Conservation (phyloP, 495 filamentous ascomycete genomes). For the Rhypophila decipiens region DNA sequence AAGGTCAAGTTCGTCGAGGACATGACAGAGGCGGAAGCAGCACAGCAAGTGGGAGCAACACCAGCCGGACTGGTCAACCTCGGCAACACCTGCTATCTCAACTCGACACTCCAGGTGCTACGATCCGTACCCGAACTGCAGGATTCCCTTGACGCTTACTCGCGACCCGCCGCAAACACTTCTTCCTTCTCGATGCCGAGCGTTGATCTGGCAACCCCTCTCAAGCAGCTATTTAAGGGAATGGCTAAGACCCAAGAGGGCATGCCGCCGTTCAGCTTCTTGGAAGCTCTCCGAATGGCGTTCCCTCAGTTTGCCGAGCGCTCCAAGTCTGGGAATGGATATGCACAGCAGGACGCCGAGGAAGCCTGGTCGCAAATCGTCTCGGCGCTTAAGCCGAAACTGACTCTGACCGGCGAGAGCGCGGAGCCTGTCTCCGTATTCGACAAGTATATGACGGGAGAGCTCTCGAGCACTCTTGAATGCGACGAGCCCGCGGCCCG, state of each 20-base stretch:
- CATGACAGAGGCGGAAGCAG: slow-evolving; percentile 93
- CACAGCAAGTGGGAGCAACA: slow-evolving; percentile 71
- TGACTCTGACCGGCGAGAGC: slow-evolving; percentile 54
- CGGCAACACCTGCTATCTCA: slow-evolving; percentile 97
- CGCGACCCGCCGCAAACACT: not conserved
- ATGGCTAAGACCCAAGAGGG: slow-evolving; percentile 91
- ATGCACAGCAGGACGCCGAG: slow-evolving; percentile 94
- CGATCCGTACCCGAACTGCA: slow-evolving; percentile 88
- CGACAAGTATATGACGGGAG: slow-evolving; percentile 82
- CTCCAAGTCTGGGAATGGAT: slow-evolving; percentile 72
- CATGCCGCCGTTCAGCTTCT: slow-evolving; percentile 77
- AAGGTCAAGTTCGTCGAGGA: slow-evolving; percentile 86
- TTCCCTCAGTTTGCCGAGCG: slow-evolving; percentile 95
- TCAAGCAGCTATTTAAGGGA: slow-evolving; percentile 84
- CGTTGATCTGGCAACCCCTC: slow-evolving; percentile 69
- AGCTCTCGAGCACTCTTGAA: slow-evolving; percentile 66
- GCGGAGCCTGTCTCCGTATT: slow-evolving; percentile 59
- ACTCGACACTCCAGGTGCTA: slow-evolving; percentile 88
- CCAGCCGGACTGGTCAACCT: slow-evolving; percentile 89
- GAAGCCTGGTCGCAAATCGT: slow-evolving; percentile 98
- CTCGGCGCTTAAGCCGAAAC: slow-evolving; percentile 71
- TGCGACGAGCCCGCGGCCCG: slow-evolving; percentile 77
- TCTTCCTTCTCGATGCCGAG: slow-evolving; percentile 29
- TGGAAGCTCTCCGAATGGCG: slow-evolving; percentile 68
- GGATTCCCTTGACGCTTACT: slow-evolving; percentile 66